Evolutionary conservation across 2,329 filamentous ascomycete genomes (phyloP).

Genomic region (Akanthomyces lecanii): DNA sequence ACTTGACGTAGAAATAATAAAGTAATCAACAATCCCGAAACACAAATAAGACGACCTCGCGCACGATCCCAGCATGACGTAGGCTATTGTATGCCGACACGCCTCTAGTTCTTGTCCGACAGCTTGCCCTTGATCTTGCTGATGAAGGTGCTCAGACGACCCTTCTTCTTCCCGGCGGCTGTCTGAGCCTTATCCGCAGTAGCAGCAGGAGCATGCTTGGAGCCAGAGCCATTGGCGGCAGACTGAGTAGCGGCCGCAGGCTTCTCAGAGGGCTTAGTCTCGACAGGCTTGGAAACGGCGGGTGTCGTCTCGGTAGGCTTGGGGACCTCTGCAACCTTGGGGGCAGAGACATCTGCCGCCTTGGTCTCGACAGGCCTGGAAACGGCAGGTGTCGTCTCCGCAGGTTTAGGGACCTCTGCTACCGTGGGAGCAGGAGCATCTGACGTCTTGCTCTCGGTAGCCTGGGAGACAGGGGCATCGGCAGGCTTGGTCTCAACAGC

Average conservation of each 20-base stretch:
- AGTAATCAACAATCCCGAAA: conserved; percentile 33
- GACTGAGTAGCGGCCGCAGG: conserved; percentile 17
- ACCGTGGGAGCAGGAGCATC: background rate
- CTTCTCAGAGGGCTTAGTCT: conserved; percentile 14
- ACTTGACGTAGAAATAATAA: conserved; percentile 33
- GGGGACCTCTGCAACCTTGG: background rate
- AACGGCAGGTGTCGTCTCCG: background rate
- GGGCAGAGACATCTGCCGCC: background rate
- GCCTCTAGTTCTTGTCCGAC: conserved; percentile 28
- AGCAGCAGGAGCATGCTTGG: conserved; percentile 20
- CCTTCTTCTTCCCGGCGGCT: conserved; percentile 44
- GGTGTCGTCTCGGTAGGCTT: conserved; percentile 1
- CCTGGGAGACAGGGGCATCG: conserved; percentile 6
- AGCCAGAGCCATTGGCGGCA: conserved; percentile 23
- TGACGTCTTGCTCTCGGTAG: conserved; percentile 8
- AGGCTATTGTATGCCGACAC: background rate
- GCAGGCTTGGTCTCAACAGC: conserved; percentile 19
- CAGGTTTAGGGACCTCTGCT: conserved; percentile 1
- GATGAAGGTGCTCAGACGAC: conserved; percentile 60
- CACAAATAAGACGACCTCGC: conserved; percentile 1
- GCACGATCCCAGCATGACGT: background rate
- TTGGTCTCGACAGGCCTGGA: conserved; percentile 4
- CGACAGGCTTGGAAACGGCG: conserved; percentile 3
- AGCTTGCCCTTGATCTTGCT: conserved; percentile 50
- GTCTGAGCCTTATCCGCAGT: background rate